Evolutionary conservation across 2,329 filamentous ascomycete species (phyloP), one percentile per base, ranked within the genome.

Genomic region (Nigrospora oryzae): DNA sequence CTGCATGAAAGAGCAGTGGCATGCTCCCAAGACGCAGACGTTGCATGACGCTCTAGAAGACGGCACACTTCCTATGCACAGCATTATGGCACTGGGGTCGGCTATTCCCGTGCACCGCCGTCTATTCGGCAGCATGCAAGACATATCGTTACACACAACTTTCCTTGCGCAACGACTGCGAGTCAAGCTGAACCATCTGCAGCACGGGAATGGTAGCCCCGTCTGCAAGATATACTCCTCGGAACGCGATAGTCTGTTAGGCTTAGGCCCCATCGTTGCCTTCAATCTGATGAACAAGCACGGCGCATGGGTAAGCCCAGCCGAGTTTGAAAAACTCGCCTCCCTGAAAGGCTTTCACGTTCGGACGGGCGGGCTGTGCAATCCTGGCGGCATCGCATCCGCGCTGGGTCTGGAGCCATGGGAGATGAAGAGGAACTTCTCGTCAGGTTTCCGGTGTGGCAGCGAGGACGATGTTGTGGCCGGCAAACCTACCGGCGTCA

Each of bases 41-140:
- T 67, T 95, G 3, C 91, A 97, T 58, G 86, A 90, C 48, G 77
- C 80, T 33, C 70, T 97, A 3, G 91, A 98, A 62, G 91, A 98
- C 60, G 93, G 91, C 1, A 96, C 91, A 0, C 63, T 96, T 4
- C 89, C 91, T 0, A 83, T 96, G 44, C 93, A 97, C 62, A 95
- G 68, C 59, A 96, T 98, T 51, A 71, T 95, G 45, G 91, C 90
- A 2, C 68, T 95, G 8, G 83, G 84, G 52, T 71, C 78, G 13
- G 91, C 90, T 1, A 71, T 97, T 52, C 69, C 79, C 23, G 72
- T 81, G 0, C 88, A 96, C 56, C 51, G 65, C 39, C 70, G 71
- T 16, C 65, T 96, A 0, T 97, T 86, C 57, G 79, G 79, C 3
- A 80, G 80, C 1, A 87, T 95, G 75, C 64, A 71, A 1, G 69